phyloP scores from a whole-genome alignment of 192 early-diverging fungal genomes.

The Chytriomyces confervae region DNA sequence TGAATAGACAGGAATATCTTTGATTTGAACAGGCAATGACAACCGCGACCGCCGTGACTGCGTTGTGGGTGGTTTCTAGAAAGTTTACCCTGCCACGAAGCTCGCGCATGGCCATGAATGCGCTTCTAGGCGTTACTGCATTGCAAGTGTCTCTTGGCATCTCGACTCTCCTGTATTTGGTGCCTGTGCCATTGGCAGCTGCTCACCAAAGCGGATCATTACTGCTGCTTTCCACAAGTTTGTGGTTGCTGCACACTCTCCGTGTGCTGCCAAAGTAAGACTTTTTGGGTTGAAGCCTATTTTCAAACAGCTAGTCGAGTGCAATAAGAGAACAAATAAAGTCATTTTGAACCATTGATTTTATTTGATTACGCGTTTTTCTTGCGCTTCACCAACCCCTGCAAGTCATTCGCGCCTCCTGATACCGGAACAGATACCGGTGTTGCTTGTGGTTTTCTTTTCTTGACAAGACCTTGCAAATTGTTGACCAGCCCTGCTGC shows the following conservation, averaged over 20 bases:
- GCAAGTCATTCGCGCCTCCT: slow-evolving; percentile 1
- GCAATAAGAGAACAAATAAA: neutral
- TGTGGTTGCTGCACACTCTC: slow-evolving; percentile 77
- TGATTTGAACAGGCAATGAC: slow-evolving; percentile 70
- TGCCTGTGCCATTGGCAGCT: slow-evolving; percentile 90
- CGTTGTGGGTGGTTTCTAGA: slow-evolving; percentile 78
- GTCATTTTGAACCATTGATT: neutral
- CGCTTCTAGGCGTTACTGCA: slow-evolving; percentile 73
- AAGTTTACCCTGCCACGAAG: slow-evolving; percentile 72
- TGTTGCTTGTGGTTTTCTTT: neutral
- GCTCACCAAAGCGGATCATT: slow-evolving; percentile 84
- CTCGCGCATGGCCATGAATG: slow-evolving; percentile 71
- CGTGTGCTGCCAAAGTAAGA: slow-evolving; percentile 11
- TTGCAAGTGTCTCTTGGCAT: slow-evolving; percentile 85
- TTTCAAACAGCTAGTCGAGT: neutral
- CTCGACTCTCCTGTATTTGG: slow-evolving; percentile 88
- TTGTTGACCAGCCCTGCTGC: slow-evolving; percentile 25
- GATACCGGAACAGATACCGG: neutral
- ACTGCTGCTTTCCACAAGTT: slow-evolving; percentile 78
- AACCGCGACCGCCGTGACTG: slow-evolving; percentile 73
- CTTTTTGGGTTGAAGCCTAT: neutral
- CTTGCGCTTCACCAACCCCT: slow-evolving; percentile 13
- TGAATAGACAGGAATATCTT: neutral
- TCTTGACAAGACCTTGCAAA: slow-evolving; percentile 35
- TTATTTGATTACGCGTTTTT: neutral